Percentiles rank a stretch among this genome's conserved stretches.
Conservation (phyloP, 1,284 basidiomycete genomes). For the Apiotrichum montevideense region DNA sequence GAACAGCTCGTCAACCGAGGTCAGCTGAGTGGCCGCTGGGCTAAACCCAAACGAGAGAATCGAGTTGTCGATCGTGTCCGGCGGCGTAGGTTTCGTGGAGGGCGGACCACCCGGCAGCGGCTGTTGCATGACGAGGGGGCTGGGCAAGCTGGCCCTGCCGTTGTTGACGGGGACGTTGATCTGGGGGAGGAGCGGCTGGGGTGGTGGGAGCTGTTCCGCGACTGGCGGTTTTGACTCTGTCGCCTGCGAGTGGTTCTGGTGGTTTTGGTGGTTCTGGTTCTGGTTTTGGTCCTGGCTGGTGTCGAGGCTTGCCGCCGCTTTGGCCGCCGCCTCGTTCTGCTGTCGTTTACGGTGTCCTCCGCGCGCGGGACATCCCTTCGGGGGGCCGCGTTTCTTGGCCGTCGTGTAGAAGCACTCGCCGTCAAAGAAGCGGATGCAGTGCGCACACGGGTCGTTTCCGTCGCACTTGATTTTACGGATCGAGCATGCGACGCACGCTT, state of each 20-base stretch:
- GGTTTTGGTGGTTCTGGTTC: no score
- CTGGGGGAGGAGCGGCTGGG: background rate
- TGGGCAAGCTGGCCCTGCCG: background rate
- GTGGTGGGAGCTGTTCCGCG: background rate
- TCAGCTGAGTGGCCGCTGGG: background rate
- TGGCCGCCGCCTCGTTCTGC: slow-evolving; percentile 1
- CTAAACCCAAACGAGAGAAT: background rate
- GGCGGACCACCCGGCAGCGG: background rate
- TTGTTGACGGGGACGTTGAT: background rate
- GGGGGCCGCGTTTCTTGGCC: slow-evolving; percentile 14
- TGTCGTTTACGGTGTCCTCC: slow-evolving; percentile 13
- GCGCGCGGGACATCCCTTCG: slow-evolving; percentile 14
- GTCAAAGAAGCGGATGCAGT: slow-evolving; percentile 16
- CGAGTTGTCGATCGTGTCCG: background rate
- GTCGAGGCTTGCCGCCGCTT: background rate
- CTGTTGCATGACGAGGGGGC: background rate
- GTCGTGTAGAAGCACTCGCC: slow-evolving; percentile 15
- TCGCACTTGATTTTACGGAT: slow-evolving; percentile 20
- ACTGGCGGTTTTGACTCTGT: background rate
- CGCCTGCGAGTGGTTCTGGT: no score
- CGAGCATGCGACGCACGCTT: slow-evolving; percentile 15
- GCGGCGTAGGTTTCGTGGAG: background rate
- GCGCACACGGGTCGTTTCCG: slow-evolving; percentile 13
- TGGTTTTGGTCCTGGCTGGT: no score
- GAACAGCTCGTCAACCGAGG: no score